phyloP scores from a whole-genome alignment of 106 monocot genomes.

The Posidonia australis region DNA sequence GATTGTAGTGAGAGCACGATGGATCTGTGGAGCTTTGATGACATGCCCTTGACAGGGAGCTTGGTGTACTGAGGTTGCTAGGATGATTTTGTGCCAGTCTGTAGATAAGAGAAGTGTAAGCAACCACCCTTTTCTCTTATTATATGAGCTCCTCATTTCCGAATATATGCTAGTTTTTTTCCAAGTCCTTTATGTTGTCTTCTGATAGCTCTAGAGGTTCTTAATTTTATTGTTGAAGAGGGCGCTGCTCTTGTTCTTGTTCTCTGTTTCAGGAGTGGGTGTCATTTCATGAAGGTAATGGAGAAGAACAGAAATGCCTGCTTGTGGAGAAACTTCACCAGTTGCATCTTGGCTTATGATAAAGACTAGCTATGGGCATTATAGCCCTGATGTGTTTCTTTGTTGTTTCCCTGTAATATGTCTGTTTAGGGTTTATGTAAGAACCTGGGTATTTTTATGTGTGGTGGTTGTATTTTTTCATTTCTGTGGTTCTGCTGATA shows the following conservation, averaged over 20 bases:
- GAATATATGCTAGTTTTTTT: no score
- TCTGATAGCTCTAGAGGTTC: not conserved
- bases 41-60: conserved; percentile 20
- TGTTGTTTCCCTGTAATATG: not conserved
- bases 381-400: not conserved
- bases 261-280: conserved; percentile 1
- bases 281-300: not conserved
- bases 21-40: conserved; percentile 69
- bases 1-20: conserved; percentile 19
- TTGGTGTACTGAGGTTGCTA: not conserved
- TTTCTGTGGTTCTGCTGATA: no score
- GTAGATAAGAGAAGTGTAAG: conserved; percentile 5
- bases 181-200: not conserved
- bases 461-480: not conserved
- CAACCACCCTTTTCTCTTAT: not conserved
- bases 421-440: not conserved
- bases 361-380: not conserved
- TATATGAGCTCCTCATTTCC: not conserved
- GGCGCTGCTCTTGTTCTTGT: not conserved
- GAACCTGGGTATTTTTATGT: not conserved
- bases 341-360: not conserved
- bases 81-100: not conserved
- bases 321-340: not conserved
- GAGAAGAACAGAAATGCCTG: not conserved
- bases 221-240: not conserved